Evolutionary conservation across 2,329 filamentous ascomycete genomes (phyloP).

Genomic region (Sarocladium oryzae): DNA sequence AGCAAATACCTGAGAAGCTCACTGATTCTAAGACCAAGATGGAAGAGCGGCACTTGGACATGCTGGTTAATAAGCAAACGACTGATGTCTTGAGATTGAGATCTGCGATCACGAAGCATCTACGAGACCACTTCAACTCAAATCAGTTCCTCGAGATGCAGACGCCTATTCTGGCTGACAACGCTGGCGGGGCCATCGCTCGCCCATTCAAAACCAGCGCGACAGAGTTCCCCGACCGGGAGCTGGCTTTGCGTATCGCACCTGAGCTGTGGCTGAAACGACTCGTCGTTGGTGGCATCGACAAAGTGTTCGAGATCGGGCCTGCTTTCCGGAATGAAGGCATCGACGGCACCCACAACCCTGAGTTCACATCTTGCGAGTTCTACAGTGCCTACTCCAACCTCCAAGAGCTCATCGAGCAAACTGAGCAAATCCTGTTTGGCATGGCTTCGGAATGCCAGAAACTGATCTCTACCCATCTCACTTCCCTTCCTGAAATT

Average conservation of each 20-base stretch:
- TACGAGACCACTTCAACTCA: slow-evolving; percentile 68
- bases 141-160: slow-evolving; percentile 78
- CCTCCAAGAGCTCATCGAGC: slow-evolving; percentile 64
- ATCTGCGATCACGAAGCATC: slow-evolving; percentile 63
- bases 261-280: slow-evolving; percentile 95
- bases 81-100: slow-evolving; percentile 68
- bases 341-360: slow-evolving; percentile 86
- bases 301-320: slow-evolving; percentile 88
- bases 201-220: slow-evolving; percentile 78
- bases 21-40: slow-evolving; percentile 66
- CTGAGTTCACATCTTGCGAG: slow-evolving; percentile 95
- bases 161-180: slow-evolving; percentile 78
- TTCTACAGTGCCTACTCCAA: slow-evolving; percentile 87
- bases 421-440: slow-evolving; percentile 66
- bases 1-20: slow-evolving; percentile 67
- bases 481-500: slow-evolving; percentile 40
- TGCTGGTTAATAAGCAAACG: slow-evolving; percentile 66
- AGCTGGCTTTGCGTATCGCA: slow-evolving; percentile 77
- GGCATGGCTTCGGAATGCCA: slow-evolving; percentile 49
- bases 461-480: slow-evolving; percentile 35
- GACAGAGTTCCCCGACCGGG: slow-evolving; percentile 65
- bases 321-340: slow-evolving; percentile 91
- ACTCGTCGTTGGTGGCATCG: slow-evolving; percentile 80
- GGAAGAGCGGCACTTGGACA: slow-evolving; percentile 76
- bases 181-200: slow-evolving; percentile 81